A percentile compares a stretch with the other conserved stretches of the same genome.
Conservation (phyloP, 2,329 filamentous ascomycete genomes). For the Cryphonectria naterciae region DNA sequence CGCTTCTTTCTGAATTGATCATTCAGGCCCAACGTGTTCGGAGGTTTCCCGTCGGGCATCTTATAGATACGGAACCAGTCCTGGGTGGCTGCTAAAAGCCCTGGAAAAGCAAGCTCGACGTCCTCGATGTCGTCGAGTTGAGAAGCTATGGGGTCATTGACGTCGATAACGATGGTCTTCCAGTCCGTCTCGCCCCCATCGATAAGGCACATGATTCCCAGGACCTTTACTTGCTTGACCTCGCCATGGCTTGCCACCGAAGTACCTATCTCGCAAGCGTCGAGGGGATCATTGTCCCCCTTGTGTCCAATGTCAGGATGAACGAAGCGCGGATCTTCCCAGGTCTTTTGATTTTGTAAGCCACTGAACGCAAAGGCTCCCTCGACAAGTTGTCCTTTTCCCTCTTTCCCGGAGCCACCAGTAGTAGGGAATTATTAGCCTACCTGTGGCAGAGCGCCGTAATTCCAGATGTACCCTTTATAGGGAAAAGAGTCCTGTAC, state of each 20-base stretch:
- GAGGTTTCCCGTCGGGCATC: constrained; percentile 99
- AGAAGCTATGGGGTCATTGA: constrained; percentile 93
- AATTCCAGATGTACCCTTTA: constrained; percentile 99
- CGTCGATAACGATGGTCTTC: constrained; percentile 99
- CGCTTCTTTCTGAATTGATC: background rate
- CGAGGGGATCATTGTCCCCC: constrained; percentile 98
- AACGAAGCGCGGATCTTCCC: constrained; percentile 95
- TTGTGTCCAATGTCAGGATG: constrained; percentile 99
- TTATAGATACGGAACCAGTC: constrained; percentile 99
- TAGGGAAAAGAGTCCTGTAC: constrained; percentile 99
- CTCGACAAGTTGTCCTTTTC: background rate
- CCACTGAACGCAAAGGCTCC: constrained; percentile 20
- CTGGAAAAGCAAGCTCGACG: constrained; percentile 96
- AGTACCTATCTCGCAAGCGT: constrained; percentile 99
- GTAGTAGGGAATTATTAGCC: constrained; percentile 34
- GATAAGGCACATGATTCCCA: constrained; percentile 98
- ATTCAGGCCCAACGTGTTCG: constrained; percentile 81
- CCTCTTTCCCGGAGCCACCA: too few species aligned
- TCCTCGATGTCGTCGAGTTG: constrained; percentile 99
- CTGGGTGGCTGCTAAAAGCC: constrained; percentile 95
- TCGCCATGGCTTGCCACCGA: constrained; percentile 94
- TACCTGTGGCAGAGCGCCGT: constrained; percentile 98
- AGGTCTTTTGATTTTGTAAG: constrained; percentile 68
- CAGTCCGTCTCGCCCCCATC: constrained; percentile 99
- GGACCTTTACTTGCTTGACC: constrained; percentile 99